Base-by-base conservation (phyloP, 257 asterid genomes). In the Cruciata laevipes region DNA sequence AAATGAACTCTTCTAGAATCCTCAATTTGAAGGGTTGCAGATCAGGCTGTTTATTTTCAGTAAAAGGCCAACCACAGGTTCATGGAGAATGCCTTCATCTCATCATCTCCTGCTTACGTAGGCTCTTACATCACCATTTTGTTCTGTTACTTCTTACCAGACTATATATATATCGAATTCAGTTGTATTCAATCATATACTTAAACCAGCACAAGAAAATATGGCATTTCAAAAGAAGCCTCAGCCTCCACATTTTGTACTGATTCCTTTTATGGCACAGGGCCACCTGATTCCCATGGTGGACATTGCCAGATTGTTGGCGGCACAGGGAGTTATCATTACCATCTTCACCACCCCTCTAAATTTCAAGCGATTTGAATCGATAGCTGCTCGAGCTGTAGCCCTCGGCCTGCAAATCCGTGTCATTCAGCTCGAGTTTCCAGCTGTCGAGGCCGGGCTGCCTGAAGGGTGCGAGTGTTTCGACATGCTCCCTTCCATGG, bases 261-360 rank as follows among this genome's bases (percentile, higher is more conserved):
- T 88, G 49, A 51, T 88, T 10, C 95, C 95, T 20, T 77, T 81
- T 71, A 10, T 84, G 82, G 85, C 90, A 14, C 90, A 79, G 58
- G 93, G 95, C 75, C 93, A 85, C 65, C 35, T 78, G 66, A 74
- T 85, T 13, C 90, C 92, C 20, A 80, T 80, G 83, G 58, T 83
- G 7, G 96, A 86, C 74, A 81, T 89, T 3, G 85, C 88, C 55
- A 61, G 77, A 63, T 47, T 82, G 42, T 77, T 88, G 1, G 89
- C 90, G 0, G 69, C 58, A 12, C 82, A 77, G 0, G 87, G 85
- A 3, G 79, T 57, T 1, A 51, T 49, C 1, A 65, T 84, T 66
- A 81, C 89, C 47, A 40, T 88, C 2, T 56, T 83, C 81, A 76
- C 84, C 75, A 83, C 89, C 0, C 83, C 87, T 7, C 60, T 38